Base-by-base conservation (phyloP, 1,139 yeast genomes). In the Geotrichum klebahnii region DNA sequence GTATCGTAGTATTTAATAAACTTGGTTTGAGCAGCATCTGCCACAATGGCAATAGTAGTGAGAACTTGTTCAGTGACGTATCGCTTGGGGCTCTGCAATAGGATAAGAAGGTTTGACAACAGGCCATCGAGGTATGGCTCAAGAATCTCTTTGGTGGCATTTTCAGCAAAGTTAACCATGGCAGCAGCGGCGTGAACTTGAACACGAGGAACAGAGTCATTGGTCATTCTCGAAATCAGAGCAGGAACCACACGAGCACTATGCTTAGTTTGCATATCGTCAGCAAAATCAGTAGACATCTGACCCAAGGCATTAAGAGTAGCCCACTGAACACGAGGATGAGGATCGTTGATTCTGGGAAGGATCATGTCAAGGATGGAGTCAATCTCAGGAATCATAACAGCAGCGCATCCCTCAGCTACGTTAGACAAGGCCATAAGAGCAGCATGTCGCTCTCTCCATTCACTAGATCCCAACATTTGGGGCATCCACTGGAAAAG, bases 171-270 rank as follows among this genome's bases (percentile, higher is more conserved):
- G 66, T 92, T 92, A 40, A 92, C 97, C 62, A 92, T 75, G 0
- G 98, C 98, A 44, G 98, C 98, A 35, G 98, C 97, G 14, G 97
- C 98, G 65, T 92, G 98, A 0, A 97, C 89, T 70, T 90, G 97
- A 24, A 92, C 98, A 62, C 97, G 77, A 53, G 94, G 95, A 29
- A 84, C 89, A 20, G 86, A 79, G 53, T 75, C 75, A 56, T 72
- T 74, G 3, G 84, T 82, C 53, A 90, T 76, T 74, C 80, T 88
- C 2, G 95, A 82, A 52, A 90, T 86, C 57, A 92, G 77, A 4
- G 95, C 94, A 9, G 97, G 97, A 50, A 94, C 74, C 38, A 92
- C 82, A 57, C 84, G 75, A 58, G 78, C 79, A 56, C 92, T 95
- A 24, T 89, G 78, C 46, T 86, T 81, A 62, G 83, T 77, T 72